Conservation (phyloP, 2,329 filamentous ascomycete genomes). For the Fusarium redolens region DNA sequence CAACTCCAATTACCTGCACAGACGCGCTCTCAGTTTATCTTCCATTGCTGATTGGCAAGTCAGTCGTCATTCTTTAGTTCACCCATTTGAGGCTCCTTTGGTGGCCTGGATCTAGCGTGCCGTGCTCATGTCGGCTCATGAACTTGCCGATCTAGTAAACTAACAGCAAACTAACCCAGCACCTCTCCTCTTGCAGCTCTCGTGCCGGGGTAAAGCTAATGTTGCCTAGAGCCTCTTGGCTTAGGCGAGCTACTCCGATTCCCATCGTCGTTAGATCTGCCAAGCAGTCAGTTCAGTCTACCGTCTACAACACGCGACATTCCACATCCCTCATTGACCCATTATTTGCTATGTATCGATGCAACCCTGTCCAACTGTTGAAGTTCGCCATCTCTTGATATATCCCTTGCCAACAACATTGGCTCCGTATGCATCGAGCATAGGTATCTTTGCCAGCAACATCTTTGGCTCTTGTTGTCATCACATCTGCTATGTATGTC, state of each 20-base stretch:
- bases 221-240: background rate
- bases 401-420: background rate
- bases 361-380: background rate
- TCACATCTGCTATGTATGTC: background rate
- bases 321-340: background rate
- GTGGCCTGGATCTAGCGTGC: background rate
- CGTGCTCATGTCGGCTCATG: background rate
- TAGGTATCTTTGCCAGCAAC: background rate
- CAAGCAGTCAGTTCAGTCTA: slow-evolving; percentile 1
- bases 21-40: background rate
- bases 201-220: slow-evolving; percentile 9
- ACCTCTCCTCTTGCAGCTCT: background rate
- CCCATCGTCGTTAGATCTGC: slow-evolving; percentile 23
- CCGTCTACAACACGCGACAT: background rate
- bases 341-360: background rate
- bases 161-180: background rate
- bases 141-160: slow-evolving; percentile 2
- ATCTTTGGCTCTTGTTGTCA: background rate
- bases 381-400: background rate
- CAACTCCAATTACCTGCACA: background rate
- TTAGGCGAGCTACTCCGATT: background rate
- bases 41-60: background rate
- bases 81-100: background rate
- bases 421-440: background rate
- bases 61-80: background rate